These are phyloP conservation scores for Scleroderma citrinum DNA, from an alignment of 768 basidiomycete species.

Conservation along the genomic window DNA sequence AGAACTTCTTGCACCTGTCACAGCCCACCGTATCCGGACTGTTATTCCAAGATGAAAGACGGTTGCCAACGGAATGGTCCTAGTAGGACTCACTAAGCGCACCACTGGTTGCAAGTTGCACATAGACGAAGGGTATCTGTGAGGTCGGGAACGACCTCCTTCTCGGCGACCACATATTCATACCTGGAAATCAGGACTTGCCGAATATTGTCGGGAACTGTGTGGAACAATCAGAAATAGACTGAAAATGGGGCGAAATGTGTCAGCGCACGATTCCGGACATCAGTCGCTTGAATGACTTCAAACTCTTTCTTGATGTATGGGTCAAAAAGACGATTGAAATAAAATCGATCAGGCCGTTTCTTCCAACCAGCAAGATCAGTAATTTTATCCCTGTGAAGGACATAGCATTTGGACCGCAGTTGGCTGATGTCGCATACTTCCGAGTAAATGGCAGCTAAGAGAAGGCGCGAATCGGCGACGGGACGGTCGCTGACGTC, in stretches of 20 bases:
- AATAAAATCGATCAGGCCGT: constrained; percentile 93
- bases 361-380: constrained; percentile 93
- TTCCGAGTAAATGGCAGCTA: constrained; percentile 96
- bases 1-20: constrained; percentile 87
- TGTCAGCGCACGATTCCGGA: constrained; percentile 73
- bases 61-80: constrained; percentile 8
- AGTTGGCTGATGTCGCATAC: constrained; percentile 93
- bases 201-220: constrained; percentile 80
- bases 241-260: constrained; percentile 17
- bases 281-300: constrained; percentile 79
- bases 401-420: constrained; percentile 88
- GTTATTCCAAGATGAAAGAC: constrained; percentile 19
- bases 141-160: constrained; percentile 85
- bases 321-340: constrained; percentile 91
- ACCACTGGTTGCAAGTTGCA: constrained; percentile 83
- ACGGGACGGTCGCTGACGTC: constrained; percentile 92
- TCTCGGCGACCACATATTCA: constrained; percentile 93
- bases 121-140: constrained; percentile 84
- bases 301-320: constrained; percentile 99
- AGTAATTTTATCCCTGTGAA: constrained; percentile 92
- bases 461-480: constrained; percentile 84
- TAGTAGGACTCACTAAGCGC: constrained; percentile 60
- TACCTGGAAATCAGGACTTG: constrained; percentile 75
- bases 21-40: constrained; percentile 85
- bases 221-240: constrained; percentile 9